phyloP scores from a whole-genome alignment of 2,329 filamentous ascomycete genomes.

The Zymoseptoria passerinii region DNA sequence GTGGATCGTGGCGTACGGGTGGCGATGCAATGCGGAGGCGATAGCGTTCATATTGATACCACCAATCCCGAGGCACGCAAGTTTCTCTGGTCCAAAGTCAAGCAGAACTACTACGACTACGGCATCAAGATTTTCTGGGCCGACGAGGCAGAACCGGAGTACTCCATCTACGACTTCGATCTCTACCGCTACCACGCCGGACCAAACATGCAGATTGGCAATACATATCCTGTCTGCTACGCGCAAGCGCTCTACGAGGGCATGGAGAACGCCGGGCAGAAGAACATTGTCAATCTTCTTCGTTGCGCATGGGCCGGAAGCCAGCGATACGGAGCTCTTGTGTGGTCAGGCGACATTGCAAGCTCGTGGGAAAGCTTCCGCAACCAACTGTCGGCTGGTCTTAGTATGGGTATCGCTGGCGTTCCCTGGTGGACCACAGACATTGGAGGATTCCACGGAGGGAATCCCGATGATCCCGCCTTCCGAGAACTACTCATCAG shows the following conservation, averaged over 20 bases:
- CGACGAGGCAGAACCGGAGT: slow-evolving; percentile 62
- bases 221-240: slow-evolving; percentile 53
- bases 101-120: slow-evolving; percentile 52
- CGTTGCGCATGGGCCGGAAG: slow-evolving; percentile 51
- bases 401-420: slow-evolving; percentile 55
- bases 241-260: slow-evolving; percentile 54
- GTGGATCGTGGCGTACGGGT: slow-evolving; percentile 52
- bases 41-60: slow-evolving; percentile 54
- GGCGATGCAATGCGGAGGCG: slow-evolving; percentile 48
- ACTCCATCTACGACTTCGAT: slow-evolving; percentile 57
- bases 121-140: slow-evolving; percentile 61
- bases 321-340: slow-evolving; percentile 56
- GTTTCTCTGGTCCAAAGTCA: slow-evolving; percentile 53
- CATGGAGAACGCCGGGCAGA: slow-evolving; percentile 44
- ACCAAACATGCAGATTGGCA: slow-evolving; percentile 48
- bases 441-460: slow-evolving; percentile 62
- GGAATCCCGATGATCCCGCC: slow-evolving; percentile 45
- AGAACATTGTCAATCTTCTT: slow-evolving; percentile 52
- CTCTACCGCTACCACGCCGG: slow-evolving; percentile 54
- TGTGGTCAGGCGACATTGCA: slow-evolving; percentile 61
- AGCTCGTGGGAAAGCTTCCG: slow-evolving; percentile 53
- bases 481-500: slow-evolving; percentile 58
- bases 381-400: slow-evolving; percentile 53
- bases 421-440: slow-evolving; percentile 64
- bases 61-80: slow-evolving; percentile 52